Evolutionary conservation across 73 alveolate species (phyloP), one percentile per base, ranked within the genome.

Genomic region (Tetrahymena borealis): DNA sequence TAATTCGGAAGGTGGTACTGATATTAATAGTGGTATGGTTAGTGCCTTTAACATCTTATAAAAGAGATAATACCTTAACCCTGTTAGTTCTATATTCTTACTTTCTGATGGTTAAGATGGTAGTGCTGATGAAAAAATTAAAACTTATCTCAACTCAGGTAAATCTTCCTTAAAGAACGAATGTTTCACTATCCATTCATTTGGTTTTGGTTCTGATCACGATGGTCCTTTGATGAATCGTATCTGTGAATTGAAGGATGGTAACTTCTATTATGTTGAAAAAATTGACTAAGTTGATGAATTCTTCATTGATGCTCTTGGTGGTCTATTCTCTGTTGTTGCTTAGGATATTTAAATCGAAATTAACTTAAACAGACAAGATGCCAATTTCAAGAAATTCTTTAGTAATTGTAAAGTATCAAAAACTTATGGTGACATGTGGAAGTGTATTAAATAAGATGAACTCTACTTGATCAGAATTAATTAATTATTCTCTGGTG

Each of bases 121-220:
- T 5, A 60, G 93, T n/a, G 95, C 95, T 32, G 91, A 40, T 78
- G 32, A 93, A 31, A 33, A 38, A 39, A 37, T 93, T 33, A 39
- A 60, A n/a, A 60, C n/a, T 24, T 18, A 60, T 60, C n/a, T 60
- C 9, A 60, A 60, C 31, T 60, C 85, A 60, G 28, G 31, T n/a
- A 18, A 60, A 18, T n/a, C 35, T n/a, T n/a, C n/a, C n/a, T 60
- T 60, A 28, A 60, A 60, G 28, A 60, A 60, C 28, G 85, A 60
- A n/a, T 60, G 85, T 18, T 96, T 94, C 60, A 91, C 98, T 90
- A 41, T 96, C n/a, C 98, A 96, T 95, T 79, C 98, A 24, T 96
- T 96, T 95, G 98, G 98, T 1, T 96, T 94, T 91, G 98, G 98
- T 38, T 90, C 94, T 6, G 98, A 96, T 94, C 97, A 96, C 91